phyloP scores from a whole-genome alignment of 768 basidiomycete genomes.

The Boletus subparvulus region DNA sequence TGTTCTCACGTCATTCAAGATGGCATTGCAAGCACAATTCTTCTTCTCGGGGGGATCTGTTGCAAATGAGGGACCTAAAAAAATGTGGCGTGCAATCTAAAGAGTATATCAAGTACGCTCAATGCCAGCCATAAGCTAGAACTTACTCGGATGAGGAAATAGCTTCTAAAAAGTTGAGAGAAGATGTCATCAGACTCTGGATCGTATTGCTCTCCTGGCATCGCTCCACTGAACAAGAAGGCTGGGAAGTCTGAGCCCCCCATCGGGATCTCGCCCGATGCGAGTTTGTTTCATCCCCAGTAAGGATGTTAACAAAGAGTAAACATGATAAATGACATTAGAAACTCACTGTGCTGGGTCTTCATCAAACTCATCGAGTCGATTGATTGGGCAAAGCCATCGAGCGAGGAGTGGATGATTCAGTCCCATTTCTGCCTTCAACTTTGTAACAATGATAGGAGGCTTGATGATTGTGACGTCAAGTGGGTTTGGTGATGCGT shows the following conservation, averaged over 20 bases:
- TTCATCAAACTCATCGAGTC: background rate
- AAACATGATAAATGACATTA: background rate
- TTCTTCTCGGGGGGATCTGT: background rate
- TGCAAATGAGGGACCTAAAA: background rate
- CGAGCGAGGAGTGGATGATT: background rate
- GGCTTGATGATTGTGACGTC: background rate
- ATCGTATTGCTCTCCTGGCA: background rate
- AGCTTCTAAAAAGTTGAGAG: background rate
- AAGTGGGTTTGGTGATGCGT: no score
- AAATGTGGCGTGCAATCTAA: background rate
- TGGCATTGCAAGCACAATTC: background rate
- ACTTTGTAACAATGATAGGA: background rate
- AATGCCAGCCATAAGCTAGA: no score
- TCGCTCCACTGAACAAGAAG: background rate
- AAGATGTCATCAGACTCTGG: background rate
- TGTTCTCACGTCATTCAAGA: background rate
- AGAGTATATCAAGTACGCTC: background rate
- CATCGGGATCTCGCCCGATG: background rate
- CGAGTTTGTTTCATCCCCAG: background rate
- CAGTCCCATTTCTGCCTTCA: background rate
- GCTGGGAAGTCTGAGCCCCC: background rate
- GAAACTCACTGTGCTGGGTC: background rate
- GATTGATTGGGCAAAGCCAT: background rate
- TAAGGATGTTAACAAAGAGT: background rate
- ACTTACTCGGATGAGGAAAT: background rate